Evolutionary conservation across 106 monocot species (phyloP), one percentile per base, ranked within the genome.

Genomic region (Dendrobium catenatum): DNA sequence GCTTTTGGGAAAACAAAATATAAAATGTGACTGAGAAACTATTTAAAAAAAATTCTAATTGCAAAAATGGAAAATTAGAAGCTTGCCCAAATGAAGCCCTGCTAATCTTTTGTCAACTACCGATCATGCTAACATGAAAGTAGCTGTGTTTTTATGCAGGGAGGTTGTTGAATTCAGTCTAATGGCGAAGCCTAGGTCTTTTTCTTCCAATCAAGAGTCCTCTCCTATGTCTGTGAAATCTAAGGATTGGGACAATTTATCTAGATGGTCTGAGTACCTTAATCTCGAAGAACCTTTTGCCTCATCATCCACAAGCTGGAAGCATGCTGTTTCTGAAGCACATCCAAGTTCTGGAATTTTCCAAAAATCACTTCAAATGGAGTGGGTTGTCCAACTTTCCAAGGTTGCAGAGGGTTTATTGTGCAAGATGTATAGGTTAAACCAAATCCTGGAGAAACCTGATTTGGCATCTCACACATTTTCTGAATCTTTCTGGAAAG

Each of bases 401-500:
- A 93, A 73, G 81, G 93, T 99, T 56, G 95, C 93, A 6, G 93
- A 93, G 59, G 98, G 95, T 9, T 83, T 99, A 44, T 82, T 95
- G 79, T 80, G 91, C 68, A 95, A 95, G 85, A 91, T 95, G 88
- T 93, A 99, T 82, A 85, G 85, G 46, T 72, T 99, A 81, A 88
- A 82, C 58, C 86, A 85, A 37, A 73, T 91, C 31, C 81, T 99
- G 33, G 95, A 90, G 37, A 85, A 73, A 42, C 98, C 98, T 42
- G 95, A 99, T 86, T 24, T 89, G 66, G 80, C 47, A 37, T 87
- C 93, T 19, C 89, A 95, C 80, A 75, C 84, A 49, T 95, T 89
- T 85, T 90, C 98, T 0, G 98, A 99, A 42, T 27, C 90, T 7
- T 99, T 95, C 82, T 99, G 98, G 98, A 89, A 91, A 83, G 86